A percentile compares a stretch with the other conserved stretches of the same genome.
Conservation (phyloP, 2,329 filamentous ascomycete genomes). For the Emmonsia crescens region DNA sequence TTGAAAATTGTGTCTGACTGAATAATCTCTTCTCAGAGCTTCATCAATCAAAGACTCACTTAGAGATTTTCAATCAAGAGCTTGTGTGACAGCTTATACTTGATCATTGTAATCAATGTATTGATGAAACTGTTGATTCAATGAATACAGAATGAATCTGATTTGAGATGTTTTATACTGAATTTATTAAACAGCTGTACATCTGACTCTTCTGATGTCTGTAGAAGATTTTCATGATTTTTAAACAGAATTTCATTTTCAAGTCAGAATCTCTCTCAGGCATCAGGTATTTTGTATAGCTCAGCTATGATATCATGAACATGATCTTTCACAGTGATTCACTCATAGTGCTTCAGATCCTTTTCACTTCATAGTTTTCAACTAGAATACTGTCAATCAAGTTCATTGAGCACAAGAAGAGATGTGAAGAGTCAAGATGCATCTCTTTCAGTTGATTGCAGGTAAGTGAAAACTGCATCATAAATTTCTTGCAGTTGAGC, state of each 20-base stretch:
- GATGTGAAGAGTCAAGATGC: no score
- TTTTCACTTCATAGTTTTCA: no score
- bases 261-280: conserved; percentile 18
- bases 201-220: conserved; percentile 4
- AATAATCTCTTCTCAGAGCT: conserved; percentile 16
- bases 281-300: conserved; percentile 19
- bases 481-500: no score
- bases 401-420: no score
- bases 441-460: no score
- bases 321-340: conserved; percentile 21
- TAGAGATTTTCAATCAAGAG: conserved; percentile 10
- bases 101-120: conserved; percentile 7
- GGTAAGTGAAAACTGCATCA: no score
- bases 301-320: conserved; percentile 20
- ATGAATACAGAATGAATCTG: no score
- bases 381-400: no score
- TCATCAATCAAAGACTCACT: conserved; percentile 10
- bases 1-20: conserved; percentile 11
- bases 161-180: no score
- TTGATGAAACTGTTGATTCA: background rate
- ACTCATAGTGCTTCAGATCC: no score
- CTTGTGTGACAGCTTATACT: conserved; percentile 18
- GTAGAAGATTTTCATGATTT: conserved; percentile 12
- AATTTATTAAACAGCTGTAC: background rate
- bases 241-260: conserved; percentile 15